These are phyloP conservation scores for Blastocystis sp. DNA, from an alignment of 352 stramenopile genomes.

Conservation along the genomic window DNA sequence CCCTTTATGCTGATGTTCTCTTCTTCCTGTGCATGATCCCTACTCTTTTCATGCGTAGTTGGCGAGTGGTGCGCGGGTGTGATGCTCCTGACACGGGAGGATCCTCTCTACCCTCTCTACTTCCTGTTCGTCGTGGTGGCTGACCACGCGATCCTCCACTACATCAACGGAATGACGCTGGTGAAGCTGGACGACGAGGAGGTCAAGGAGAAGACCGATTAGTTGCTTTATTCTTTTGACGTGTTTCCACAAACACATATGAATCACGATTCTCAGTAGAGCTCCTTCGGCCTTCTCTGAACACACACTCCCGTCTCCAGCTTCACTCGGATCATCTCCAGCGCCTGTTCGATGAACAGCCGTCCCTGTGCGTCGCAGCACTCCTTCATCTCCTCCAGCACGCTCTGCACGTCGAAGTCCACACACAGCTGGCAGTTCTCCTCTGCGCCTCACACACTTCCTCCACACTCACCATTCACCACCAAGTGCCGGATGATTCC, in stretches of 20 bases:
- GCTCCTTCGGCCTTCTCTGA: background rate
- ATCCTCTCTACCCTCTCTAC: background rate
- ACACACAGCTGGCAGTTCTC: conserved; percentile 33
- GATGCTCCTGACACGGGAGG: background rate
- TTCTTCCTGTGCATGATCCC: background rate
- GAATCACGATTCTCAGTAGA: too few species aligned
- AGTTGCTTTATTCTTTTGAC: background rate
- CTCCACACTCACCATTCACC: background rate
- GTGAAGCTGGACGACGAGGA: conserved; percentile 20
- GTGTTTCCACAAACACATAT: conserved; percentile 17
- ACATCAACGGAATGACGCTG: conserved; percentile 56
- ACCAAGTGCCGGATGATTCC: conserved; percentile 32
- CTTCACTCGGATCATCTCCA: background rate
- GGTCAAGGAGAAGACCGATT: conserved; percentile 54
- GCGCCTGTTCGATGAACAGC: conserved; percentile 35
- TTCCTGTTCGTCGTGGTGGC: conserved; percentile 23
- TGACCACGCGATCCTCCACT: conserved; percentile 44
- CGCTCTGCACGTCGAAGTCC: background rate
- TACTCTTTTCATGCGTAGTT: background rate
- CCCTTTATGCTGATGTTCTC: conserved; percentile 31
- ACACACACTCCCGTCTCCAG: conserved; percentile 3
- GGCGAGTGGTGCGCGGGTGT: conserved; percentile 11
- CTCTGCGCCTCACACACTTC: conserved; percentile 14
- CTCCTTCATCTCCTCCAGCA: conserved; percentile 6
- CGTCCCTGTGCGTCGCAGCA: conserved; percentile 36